phyloP scores from a whole-genome alignment of 179 eudicot species.

The Beta macrorhiza region DNA sequence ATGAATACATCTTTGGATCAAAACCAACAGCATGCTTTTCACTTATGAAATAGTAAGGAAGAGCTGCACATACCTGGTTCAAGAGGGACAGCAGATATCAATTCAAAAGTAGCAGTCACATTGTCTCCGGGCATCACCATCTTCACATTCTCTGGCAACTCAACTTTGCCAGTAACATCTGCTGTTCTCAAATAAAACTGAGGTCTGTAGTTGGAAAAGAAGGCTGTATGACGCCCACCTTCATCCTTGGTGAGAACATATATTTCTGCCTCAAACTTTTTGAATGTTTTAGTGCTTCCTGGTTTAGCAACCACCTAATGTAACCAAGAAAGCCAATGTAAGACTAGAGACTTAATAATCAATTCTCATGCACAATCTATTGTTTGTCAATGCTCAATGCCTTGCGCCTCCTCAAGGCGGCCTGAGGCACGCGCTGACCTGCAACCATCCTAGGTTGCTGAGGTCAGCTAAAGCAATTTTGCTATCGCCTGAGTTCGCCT shows the following conservation, averaged over 20 bases:
- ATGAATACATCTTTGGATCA: not conserved
- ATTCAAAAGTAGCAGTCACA: slow-evolving; percentile 87
- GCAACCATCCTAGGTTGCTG: too few species aligned
- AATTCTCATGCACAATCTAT: not conserved
- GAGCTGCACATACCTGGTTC: slow-evolving; percentile 64
- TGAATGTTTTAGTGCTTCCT: slow-evolving; percentile 67
- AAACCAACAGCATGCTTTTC: not conserved
- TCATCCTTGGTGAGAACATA: slow-evolving; percentile 96
- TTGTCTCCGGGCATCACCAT: slow-evolving; percentile 99
- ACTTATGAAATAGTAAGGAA: not conserved
- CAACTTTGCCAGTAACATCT: slow-evolving; percentile 85
- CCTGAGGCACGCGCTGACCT: too few species aligned
- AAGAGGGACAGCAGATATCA: slow-evolving; percentile 75
- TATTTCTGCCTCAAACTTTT: slow-evolving; percentile 83
- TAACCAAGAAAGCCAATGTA: not conserved
- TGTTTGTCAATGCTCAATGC: too few species aligned
- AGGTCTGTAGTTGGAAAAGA: slow-evolving; percentile 75
- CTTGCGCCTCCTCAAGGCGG: too few species aligned
- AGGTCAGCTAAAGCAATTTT: too few species aligned
- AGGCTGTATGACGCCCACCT: slow-evolving; percentile 96
- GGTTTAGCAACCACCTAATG: slow-evolving; percentile 89
- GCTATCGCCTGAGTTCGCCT: too few species aligned
- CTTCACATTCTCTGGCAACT: slow-evolving; percentile 82
- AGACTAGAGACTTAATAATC: not conserved
- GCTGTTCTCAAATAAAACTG: slow-evolving; percentile 95